Percentiles rank a stretch among this genome's conserved stretches.
phyloP scores from a whole-genome alignment of 2,329 filamentous ascomycete species.

The Ophiocordyceps sinensis region DNA sequence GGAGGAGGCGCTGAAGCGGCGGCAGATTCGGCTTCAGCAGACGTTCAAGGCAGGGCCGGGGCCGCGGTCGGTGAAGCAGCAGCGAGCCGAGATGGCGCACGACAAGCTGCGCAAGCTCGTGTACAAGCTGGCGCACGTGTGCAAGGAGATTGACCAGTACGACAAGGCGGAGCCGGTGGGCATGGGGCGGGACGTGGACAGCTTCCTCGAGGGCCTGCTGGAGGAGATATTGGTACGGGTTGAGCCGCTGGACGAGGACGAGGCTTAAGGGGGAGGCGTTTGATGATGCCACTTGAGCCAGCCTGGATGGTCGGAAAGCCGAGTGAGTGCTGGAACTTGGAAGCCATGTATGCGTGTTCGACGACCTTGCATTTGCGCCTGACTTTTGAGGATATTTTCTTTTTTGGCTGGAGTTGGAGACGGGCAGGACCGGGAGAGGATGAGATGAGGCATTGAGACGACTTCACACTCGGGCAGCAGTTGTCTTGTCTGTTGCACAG shows the following conservation, averaged over 20 bases:
- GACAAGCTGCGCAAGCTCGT: slow-evolving; percentile 72
- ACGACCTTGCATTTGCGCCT: too few species aligned
- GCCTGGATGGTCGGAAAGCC: too few species aligned
- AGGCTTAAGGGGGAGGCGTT: slow-evolving; percentile 13
- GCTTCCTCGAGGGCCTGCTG: slow-evolving; percentile 79
- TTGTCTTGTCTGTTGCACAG: too few species aligned
- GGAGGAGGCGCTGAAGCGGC: slow-evolving; percentile 76
- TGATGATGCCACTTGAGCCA: slow-evolving; percentile 1
- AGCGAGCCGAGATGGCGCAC: slow-evolving; percentile 58
- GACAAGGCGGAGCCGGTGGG: slow-evolving; percentile 79
- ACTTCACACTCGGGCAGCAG: too few species aligned
- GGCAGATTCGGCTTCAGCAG: slow-evolving; percentile 47
- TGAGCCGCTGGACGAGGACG: slow-evolving; percentile 71
- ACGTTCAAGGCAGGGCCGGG: slow-evolving; percentile 24
- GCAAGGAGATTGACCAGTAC: slow-evolving; percentile 79
- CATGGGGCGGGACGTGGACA: slow-evolving; percentile 82
- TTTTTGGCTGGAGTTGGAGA: too few species aligned
- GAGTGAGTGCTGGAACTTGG: too few species aligned
- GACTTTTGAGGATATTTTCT: too few species aligned
- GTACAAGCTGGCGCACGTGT: slow-evolving; percentile 67
- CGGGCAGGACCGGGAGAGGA: too few species aligned
- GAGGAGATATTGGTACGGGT: slow-evolving; percentile 90
- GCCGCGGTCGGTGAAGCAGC: slow-evolving; percentile 43
- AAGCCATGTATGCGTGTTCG: too few species aligned
- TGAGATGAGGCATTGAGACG: too few species aligned